Percentiles rank a stretch among this genome's conserved stretches.
phyloP scores from a whole-genome alignment of 2,329 filamentous ascomycete species.

The Monosporascus cannonballus region DNA sequence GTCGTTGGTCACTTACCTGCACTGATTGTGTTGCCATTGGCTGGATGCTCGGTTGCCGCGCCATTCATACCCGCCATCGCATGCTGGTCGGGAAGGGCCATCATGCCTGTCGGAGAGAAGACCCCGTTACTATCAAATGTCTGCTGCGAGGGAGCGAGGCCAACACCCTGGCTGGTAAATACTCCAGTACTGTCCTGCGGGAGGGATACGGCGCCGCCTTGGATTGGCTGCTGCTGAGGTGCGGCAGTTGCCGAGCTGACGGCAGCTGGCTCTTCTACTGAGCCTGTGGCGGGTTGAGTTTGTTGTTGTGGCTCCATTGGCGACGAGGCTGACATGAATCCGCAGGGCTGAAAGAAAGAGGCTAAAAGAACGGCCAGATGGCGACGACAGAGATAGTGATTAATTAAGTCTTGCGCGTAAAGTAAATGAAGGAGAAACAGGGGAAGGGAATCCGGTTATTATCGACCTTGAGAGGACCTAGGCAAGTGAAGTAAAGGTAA shows the following conservation, averaged over 20 bases:
- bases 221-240: background rate
- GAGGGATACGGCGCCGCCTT: background rate
- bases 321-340: background rate
- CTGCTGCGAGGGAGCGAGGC: background rate
- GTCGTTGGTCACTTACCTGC: constrained; percentile 23
- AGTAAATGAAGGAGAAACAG: too few relatives aligned
- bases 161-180: background rate
- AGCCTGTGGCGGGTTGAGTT: background rate
- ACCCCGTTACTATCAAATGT: background rate
- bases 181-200: background rate
- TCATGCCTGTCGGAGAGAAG: background rate
- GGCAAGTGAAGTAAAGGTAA: too few relatives aligned
- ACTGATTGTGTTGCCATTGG: constrained; percentile 24
- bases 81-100: background rate
- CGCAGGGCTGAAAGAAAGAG: background rate
- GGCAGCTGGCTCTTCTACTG: background rate
- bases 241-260: background rate
- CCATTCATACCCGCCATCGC: background rate
- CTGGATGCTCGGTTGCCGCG: constrained; percentile 1
- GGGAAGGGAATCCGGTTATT: too few relatives aligned
- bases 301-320: background rate
- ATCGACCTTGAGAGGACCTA: too few relatives aligned
- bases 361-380: background rate
- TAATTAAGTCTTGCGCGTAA: too few relatives aligned
- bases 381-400: background rate